Base-by-base conservation (phyloP, 805 yeast genomes). In the Wickerhamiella hasegawae region DNA sequence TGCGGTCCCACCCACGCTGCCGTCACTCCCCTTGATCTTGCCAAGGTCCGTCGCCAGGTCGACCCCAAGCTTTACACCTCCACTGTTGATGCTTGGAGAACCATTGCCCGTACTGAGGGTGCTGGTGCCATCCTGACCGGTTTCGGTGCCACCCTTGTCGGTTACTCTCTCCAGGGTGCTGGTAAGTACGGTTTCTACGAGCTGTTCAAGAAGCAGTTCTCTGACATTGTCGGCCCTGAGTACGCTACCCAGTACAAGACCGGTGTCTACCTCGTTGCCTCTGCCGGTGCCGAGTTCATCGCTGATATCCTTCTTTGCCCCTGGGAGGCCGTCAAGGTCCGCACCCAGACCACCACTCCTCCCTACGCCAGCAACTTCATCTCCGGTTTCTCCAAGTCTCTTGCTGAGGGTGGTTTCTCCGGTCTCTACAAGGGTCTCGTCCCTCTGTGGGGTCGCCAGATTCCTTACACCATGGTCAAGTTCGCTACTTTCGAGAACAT, bases 381-480 rank as follows among this genome's bases (percentile, higher is more conserved):
- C 41, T 78, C 76, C 39, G 90, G 85, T 9, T 69, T 73, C 69
- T 59, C 60, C 35, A 74, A 72, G 59, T 69, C 79, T 44, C 64
- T 69, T 25, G 73, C 77, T 4, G 51, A 59, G 14, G 90, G 76
- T 53, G 93, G 94, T 11, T 42, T 77, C 36, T 72, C 63, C 17
- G 81, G 83, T 2, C 65, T 87, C 34, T 87, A 85, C 64, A 78
- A 80, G 52, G 97, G 97, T 36, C 60, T 87, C 36, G 76, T 73
- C 8, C 97, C 98, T 11, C 66, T 87, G 45, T 90, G 97, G 97
- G 71, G 75, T 40, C 77, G 97, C 64, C 98, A 87, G 61, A 79
- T 87, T 49, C 98, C 97, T n/a, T 87, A 87, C 65, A 87, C 97
- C 19, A 85, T 87, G 95, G 92, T 80, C 42, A 87, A 90, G 62